These are phyloP conservation scores for Vigna mungo DNA, from an alignment of 306 rosid genomes.

Conservation along the genomic window DNA sequence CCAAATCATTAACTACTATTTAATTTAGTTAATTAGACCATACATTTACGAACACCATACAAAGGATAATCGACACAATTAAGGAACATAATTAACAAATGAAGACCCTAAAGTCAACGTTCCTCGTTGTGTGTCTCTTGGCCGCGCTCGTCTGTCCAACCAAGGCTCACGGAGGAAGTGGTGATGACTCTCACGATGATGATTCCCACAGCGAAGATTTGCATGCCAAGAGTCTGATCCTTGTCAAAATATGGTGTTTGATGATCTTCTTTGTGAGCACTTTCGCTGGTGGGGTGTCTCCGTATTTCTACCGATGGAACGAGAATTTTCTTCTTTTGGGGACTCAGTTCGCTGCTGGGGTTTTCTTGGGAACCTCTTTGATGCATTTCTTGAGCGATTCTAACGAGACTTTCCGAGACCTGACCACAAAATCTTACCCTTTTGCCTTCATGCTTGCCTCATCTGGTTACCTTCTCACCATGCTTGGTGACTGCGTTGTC, in stretches of 20 bases:
- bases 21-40: neutral
- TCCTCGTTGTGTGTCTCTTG: constrained; percentile 43
- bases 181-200: neutral
- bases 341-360: constrained; percentile 78
- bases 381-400: constrained; percentile 86
- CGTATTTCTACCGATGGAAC: constrained; percentile 71
- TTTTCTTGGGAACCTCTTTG: constrained; percentile 76
- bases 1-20: neutral
- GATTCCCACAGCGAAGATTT: constrained; percentile 23
- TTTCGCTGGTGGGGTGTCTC: constrained; percentile 69
- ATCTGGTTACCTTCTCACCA: constrained; percentile 68
- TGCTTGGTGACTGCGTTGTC: constrained; percentile 69
- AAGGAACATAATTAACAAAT: neutral
- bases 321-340: constrained; percentile 75
- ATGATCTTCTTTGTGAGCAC: constrained; percentile 66
- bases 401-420: constrained; percentile 46
- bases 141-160: constrained; percentile 36
- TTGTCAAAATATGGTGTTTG: constrained; percentile 81
- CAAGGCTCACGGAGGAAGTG: constrained; percentile 62
- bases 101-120: constrained; percentile 59
- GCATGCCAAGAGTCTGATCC: constrained; percentile 52
- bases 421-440: constrained; percentile 71
- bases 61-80: neutral
- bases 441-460: constrained; percentile 80
- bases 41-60: neutral